phyloP scores from a whole-genome alignment of 306 rosid species.

The Mucuna pruriens region DNA sequence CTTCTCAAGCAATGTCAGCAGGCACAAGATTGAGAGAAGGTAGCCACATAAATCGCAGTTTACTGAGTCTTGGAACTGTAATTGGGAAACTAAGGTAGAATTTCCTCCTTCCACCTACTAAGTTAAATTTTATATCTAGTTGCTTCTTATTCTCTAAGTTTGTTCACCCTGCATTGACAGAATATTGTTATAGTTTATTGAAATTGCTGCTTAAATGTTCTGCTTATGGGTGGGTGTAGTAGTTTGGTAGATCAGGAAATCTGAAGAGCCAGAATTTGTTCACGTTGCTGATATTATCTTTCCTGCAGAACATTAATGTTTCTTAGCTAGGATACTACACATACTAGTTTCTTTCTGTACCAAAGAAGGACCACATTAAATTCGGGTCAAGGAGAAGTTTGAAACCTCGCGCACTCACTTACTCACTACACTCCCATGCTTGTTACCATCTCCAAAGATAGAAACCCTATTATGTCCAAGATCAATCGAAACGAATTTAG shows the following conservation, averaged over 20 bases:
- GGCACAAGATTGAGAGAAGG: conserved; percentile 94
- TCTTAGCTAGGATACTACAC: conserved; percentile 2
- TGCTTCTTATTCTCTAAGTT: not conserved
- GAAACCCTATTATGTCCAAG: not conserved
- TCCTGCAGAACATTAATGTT: conserved; percentile 5
- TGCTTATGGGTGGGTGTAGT: conserved; percentile 12
- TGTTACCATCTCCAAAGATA: conserved; percentile 2
- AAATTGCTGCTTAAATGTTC: conserved; percentile 1
- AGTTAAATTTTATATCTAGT: not conserved
- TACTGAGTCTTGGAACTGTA: conserved; percentile 86
- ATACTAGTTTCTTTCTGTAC: conserved; percentile 20
- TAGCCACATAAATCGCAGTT: conserved; percentile 91
- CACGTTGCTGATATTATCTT: conserved; percentile 18
- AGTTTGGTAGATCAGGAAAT: conserved; percentile 15
- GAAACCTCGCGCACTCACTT: not conserved
- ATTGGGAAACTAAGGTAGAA: conserved; percentile 86
- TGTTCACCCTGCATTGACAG: not conserved
- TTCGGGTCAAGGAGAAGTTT: conserved; percentile 15
- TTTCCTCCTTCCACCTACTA: conserved; percentile 11
- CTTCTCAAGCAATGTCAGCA: conserved; percentile 79
- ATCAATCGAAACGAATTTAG: not conserved
- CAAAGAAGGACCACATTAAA: conserved; percentile 6
- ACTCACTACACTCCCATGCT: not conserved
- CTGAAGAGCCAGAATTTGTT: not conserved
- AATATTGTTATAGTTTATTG: conserved; percentile 11